Conservation (phyloP, 345 rosid species). For the Moricandia moricandioides region DNA sequence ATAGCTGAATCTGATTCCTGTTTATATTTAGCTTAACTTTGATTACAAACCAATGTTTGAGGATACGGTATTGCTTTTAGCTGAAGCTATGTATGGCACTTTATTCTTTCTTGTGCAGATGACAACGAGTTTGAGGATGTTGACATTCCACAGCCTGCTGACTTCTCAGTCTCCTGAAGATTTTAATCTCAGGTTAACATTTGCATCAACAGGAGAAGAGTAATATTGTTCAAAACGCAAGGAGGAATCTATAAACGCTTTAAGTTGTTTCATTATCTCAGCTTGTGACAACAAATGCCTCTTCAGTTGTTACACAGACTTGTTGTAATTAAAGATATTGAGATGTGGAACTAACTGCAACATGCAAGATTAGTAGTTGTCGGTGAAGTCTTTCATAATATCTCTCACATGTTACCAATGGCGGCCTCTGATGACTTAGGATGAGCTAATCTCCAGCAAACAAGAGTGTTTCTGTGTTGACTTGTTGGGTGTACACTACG, state of each 20-base stretch:
- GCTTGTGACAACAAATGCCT: background rate
- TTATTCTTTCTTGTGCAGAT: background rate
- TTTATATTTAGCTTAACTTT: background rate
- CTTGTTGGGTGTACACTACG: too few species aligned
- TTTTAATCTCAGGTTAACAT: background rate
- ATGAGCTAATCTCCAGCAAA: background rate
- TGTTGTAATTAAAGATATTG: slow-evolving; percentile 35
- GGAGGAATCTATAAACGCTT: background rate
- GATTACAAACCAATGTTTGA: background rate
- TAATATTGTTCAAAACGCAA: background rate
- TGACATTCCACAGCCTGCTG: background rate
- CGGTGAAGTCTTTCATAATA: background rate
- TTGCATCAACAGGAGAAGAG: slow-evolving; percentile 4
- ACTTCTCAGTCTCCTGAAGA: background rate
- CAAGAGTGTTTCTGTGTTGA: background rate
- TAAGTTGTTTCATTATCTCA: slow-evolving; percentile 13
- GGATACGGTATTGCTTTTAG: background rate
- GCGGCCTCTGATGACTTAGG: background rate
- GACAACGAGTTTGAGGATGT: background rate
- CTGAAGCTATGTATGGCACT: background rate
- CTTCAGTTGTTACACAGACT: slow-evolving; percentile 9
- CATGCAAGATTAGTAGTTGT: background rate
- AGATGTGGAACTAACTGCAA: slow-evolving; percentile 20
- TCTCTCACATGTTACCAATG: background rate
- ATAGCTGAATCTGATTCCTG: background rate